Conservation (phyloP, 805 yeast species). For the Zygosaccharomyces bailii region DNA sequence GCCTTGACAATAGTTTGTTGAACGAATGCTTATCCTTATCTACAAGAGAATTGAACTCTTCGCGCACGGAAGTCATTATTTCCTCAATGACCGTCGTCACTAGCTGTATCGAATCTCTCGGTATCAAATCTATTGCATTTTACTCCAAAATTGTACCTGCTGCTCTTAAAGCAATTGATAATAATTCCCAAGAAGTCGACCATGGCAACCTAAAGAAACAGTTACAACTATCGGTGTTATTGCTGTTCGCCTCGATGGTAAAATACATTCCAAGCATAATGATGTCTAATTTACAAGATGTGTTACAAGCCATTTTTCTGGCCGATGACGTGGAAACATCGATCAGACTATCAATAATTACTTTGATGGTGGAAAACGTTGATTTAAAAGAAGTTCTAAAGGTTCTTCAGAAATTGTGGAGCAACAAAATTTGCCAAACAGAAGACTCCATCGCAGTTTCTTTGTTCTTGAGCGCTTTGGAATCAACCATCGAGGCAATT, state of each 20-base stretch:
- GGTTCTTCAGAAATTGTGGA: constrained; percentile 64
- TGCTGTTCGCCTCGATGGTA: constrained; percentile 68
- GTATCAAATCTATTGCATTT: constrained; percentile 80
- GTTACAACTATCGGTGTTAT: constrained; percentile 66
- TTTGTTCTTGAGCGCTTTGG: constrained; percentile 64
- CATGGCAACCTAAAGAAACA: constrained; percentile 33
- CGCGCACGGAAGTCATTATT: constrained; percentile 59
- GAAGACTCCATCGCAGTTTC: constrained; percentile 54
- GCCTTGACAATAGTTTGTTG: constrained; percentile 46
- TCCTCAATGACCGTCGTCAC: constrained; percentile 72
- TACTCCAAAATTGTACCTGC: constrained; percentile 85
- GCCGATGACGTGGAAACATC: constrained; percentile 57
- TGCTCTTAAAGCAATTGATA: constrained; percentile 59
- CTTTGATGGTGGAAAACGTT: constrained; percentile 59
- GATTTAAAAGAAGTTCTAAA: constrained; percentile 62
- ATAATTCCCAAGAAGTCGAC: constrained; percentile 25
- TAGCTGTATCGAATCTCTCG: constrained; percentile 66
- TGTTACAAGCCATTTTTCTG: constrained; percentile 54
- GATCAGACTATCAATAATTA: constrained; percentile 59
- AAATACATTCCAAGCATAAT: constrained; percentile 85
- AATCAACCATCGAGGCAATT: constrained; percentile 57
- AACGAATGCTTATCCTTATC: constrained; percentile 48
- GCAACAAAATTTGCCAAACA: constrained; percentile 35
- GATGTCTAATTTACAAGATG: constrained; percentile 60
- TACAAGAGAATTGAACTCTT: constrained; percentile 48